Conservation (phyloP, 1,284 basidiomycete species). For the Mycena citricolor region DNA sequence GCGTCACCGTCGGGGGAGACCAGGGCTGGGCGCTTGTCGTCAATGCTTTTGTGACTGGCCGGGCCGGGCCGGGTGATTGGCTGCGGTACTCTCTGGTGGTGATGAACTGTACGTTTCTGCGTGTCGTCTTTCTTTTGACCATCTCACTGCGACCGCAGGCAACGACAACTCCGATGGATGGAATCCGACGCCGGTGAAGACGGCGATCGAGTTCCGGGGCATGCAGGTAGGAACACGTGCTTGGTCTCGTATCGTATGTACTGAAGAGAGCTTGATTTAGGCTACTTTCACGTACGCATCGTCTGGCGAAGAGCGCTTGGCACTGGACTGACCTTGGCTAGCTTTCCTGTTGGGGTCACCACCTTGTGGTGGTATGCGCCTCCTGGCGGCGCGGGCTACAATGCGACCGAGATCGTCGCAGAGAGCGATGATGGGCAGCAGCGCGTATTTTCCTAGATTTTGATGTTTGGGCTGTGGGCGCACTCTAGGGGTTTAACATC, state of each 20-base stretch:
- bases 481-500: too few relatives aligned
- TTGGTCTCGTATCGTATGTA: background rate
- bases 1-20: slow-evolving; percentile 56
- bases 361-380: too few relatives aligned
- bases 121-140: background rate
- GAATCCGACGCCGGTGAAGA: slow-evolving; percentile 59
- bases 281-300: slow-evolving; percentile 53
- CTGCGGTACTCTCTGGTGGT: slow-evolving; percentile 68
- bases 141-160: slow-evolving; percentile 31
- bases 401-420: too few relatives aligned
- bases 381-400: too few relatives aligned
- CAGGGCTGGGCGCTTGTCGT: slow-evolving; percentile 61
- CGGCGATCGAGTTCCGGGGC: slow-evolving; percentile 72
- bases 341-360: too few relatives aligned
- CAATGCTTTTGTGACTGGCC: slow-evolving; percentile 61
- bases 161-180: slow-evolving; percentile 52
- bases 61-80: slow-evolving; percentile 57
- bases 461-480: too few relatives aligned
- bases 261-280: slow-evolving; percentile 30
- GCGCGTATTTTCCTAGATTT: too few relatives aligned
- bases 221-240: slow-evolving; percentile 50
- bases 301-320: too few relatives aligned
- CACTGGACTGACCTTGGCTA: too few relatives aligned
- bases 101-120: slow-evolving; percentile 60
- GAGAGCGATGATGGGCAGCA: too few relatives aligned